Base-by-base conservation (phyloP, 768 basidiomycete genomes). In the Gloeostereum incarnatum region DNA sequence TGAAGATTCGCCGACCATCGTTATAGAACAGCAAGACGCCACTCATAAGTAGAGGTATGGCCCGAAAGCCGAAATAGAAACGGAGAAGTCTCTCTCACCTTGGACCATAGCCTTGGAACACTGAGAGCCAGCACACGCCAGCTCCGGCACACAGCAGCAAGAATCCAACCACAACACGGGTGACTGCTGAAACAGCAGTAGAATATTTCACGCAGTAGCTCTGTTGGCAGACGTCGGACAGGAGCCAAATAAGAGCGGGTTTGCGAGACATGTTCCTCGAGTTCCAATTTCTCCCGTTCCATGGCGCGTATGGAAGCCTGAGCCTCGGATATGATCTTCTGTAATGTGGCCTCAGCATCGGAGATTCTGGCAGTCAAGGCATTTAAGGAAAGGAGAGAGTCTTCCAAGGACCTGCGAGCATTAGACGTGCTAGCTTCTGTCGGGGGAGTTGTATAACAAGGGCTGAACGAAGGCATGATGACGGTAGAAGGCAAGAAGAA, bases 81-180 rank as follows among this genome's bases (percentile, higher is more conserved):
- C 23, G 29, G 14, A n/a, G 16, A 27, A 41, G 34, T 14, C 40
- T 11, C 11, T 14, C 69, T 59, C 49, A 84, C 83, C 68, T 81
- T 86, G 34, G 82, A 81, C 85, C 85, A 88, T 30, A 88, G 56
- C 29, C 49, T 66, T 4, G 84, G 85, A 56, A 82, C 82, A 16
- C 68, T 62, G 21, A 87, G 58, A 3, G 73, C 73, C 29, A 83
- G 62, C 36, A 68, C 62, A 37, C 85, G 65, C 85, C 85, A 88
- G 11, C 69, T 59, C 5, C 66, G 52, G 45, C 75, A 84, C 3
- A 87, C 82, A 0, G 80, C n/a, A 3, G 81, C 68, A 29, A 87
- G 68, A 17, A 78, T 70, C 85, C 85, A 88, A 5, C 81, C 79
- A 50, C 73, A 76, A 50, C 78, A 80, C n/a, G 80, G 72, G 52